Evolutionary conservation across 73 alveolate genomes (phyloP), one percentile per base, ranked within the genome.

Genomic region (Paramecium caudatum): DNA sequence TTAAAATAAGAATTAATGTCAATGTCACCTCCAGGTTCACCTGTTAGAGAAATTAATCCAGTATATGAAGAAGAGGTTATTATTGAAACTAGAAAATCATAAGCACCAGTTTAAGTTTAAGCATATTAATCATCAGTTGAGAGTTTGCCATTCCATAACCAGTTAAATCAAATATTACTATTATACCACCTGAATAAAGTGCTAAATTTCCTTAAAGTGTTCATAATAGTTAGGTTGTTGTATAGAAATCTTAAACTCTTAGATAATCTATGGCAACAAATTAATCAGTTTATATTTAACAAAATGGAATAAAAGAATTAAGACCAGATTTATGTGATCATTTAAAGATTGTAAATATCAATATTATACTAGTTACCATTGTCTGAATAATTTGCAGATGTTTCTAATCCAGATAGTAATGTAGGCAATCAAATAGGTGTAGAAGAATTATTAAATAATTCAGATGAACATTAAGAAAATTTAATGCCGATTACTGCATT

Each of bases 401-500:
- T 32, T 2, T 34, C 61, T 25, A 16, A 36, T 13, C 12, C 37
- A 12, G 84, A 68, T 68, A 5, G 34, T 32, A 68, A 68, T 68
- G 34, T 33, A 4, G 84, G 84, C 2, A 68, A 68, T 37, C 84
- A 68, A 68, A 32, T 68, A 32, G 84, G 84, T 3, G 37, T 68
- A 9, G 84, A 68, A 3, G 3, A 68, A 7, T 32, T n/a, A 27
- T 0, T 8, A 55, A 23, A 55, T 55, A 55, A 27, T 55, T 27
- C 80, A 3, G 3, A 55, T 23, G 46, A 21, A 55, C 19, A 10
- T 6, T 1, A 55, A 19, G 15, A 68, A 1, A 13, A 27, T 21
- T 5, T 68, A 30, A 68, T 68, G 84, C 84, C 84, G 9, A 25
- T 30, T 8, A 68, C 84, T 3, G 25, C 84, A 17, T 34, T 68